Conservation (phyloP, 768 basidiomycete species). For the Serendipita indica region DNA sequence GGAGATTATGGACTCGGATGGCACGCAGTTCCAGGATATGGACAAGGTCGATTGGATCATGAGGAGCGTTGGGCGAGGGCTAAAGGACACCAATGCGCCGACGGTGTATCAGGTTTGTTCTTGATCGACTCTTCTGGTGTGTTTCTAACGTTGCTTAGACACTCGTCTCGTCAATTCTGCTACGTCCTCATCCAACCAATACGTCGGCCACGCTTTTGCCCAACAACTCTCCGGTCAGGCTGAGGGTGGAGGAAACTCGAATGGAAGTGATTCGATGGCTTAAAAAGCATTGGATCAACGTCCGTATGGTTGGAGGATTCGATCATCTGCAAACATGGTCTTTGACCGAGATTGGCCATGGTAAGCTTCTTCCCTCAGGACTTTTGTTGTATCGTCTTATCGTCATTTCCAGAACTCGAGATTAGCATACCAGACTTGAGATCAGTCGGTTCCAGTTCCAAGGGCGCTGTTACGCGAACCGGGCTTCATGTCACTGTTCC, state of each 20-base stretch:
- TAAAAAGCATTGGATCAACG: slow-evolving; percentile 57
- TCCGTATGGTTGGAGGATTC: slow-evolving; percentile 68
- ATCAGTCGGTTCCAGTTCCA: slow-evolving; percentile 7
- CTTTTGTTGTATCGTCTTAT: not conserved
- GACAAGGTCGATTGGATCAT: slow-evolving; percentile 70
- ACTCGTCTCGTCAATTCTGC: slow-evolving; percentile 55
- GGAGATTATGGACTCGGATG: slow-evolving; percentile 58
- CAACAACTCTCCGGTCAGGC: slow-evolving; percentile 52
- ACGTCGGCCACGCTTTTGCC: slow-evolving; percentile 46
- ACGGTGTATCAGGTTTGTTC: slow-evolving; percentile 57
- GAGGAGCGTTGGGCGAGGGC: slow-evolving; percentile 44
- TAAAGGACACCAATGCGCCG: slow-evolving; percentile 49
- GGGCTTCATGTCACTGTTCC: slow-evolving; percentile 15
- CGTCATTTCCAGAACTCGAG: not conserved
- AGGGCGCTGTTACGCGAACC: slow-evolving; percentile 24
- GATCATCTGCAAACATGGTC: slow-evolving; percentile 74
- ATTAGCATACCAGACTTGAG: not conserved
- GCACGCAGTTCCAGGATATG: slow-evolving; percentile 56
- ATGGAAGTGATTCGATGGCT: slow-evolving; percentile 59
- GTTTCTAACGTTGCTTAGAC: slow-evolving; percentile 28
- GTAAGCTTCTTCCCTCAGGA: slow-evolving; percentile 29
- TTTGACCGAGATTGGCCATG: slow-evolving; percentile 70
- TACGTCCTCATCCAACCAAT: slow-evolving; percentile 49
- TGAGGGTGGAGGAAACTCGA: slow-evolving; percentile 53
- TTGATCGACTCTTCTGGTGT: not conserved